Evolutionary conservation across 805 yeast species (phyloP).

Genomic region (Dipodascopsis tothii): DNA sequence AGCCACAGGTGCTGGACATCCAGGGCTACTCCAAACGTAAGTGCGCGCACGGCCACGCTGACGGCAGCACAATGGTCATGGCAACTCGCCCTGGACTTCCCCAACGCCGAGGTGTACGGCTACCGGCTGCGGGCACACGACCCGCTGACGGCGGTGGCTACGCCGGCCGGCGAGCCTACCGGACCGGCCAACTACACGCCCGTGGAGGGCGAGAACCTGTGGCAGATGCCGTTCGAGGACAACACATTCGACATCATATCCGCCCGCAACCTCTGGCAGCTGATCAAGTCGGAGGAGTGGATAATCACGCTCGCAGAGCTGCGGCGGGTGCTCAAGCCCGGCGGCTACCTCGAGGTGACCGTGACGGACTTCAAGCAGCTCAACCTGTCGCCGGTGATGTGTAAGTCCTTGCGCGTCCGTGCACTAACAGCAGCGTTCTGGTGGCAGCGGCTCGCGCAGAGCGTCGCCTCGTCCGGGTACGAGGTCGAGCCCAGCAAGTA

Average conservation of each 20-base stretch:
- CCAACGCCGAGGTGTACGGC: slow-evolving; percentile 29
- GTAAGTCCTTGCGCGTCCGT: neutral
- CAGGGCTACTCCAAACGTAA: slow-evolving; percentile 17
- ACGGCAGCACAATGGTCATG: slow-evolving; percentile 30
- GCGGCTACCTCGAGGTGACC: slow-evolving; percentile 28
- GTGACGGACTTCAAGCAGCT: slow-evolving; percentile 25
- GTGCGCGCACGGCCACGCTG: slow-evolving; percentile 2
- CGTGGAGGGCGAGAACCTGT: slow-evolving; percentile 25
- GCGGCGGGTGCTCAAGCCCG: slow-evolving; percentile 29
- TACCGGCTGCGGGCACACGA: slow-evolving; percentile 22
- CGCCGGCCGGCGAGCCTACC: slow-evolving; percentile 1
- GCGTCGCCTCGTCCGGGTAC: neutral
- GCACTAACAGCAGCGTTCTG: neutral
- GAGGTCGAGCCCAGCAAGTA: neutral
- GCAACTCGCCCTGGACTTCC: slow-evolving; percentile 31
- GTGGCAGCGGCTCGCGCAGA: neutral
- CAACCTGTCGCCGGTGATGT: slow-evolving; percentile 15
- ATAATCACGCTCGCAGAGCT: slow-evolving; percentile 22
- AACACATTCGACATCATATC: slow-evolving; percentile 28
- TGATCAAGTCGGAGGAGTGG: slow-evolving; percentile 2
- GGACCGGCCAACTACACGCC: slow-evolving; percentile 29
- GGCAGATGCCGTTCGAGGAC: slow-evolving; percentile 30
- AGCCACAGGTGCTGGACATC: slow-evolving; percentile 21
- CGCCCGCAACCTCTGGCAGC: slow-evolving; percentile 31
- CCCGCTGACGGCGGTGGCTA: slow-evolving; percentile 2